Percentiles rank a stretch among this genome's conserved stretches.
Evolutionary conservation across 352 stramenopile genomes (phyloP).

Genomic region (Pythium phragmitis): DNA sequence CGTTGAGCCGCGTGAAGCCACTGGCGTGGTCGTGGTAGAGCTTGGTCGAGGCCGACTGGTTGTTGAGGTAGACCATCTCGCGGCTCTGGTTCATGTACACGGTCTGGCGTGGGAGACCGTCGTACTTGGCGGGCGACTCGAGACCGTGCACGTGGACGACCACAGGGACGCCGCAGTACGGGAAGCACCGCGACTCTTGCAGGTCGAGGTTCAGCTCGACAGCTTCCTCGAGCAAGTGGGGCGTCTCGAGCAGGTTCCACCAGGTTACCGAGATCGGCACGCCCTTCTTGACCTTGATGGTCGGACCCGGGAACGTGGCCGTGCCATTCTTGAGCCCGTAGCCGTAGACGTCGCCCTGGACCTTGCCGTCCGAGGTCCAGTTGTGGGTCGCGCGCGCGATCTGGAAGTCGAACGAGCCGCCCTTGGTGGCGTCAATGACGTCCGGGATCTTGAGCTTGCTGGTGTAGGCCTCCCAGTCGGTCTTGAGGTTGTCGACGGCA

Average conservation of each 20-base stretch:
- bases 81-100: conserved; percentile 73
- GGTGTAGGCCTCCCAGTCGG: conserved; percentile 36
- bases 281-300: conserved; percentile 34
- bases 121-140: conserved; percentile 61
- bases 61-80: conserved; percentile 63
- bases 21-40: conserved; percentile 77
- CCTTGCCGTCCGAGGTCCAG: conserved; percentile 32
- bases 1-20: conserved; percentile 62
- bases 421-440: conserved; percentile 39
- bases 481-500: conserved; percentile 33
- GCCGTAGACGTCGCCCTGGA: conserved; percentile 32
- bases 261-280: conserved; percentile 34
- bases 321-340: conserved; percentile 32
- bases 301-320: conserved; percentile 35
- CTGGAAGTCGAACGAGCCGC: conserved; percentile 38
- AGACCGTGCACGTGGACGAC: conserved; percentile 69
- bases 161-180: conserved; percentile 58
- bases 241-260: conserved; percentile 46
- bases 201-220: conserved; percentile 44
- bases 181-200: conserved; percentile 59
- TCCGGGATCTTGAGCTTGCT: conserved; percentile 34
- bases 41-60: conserved; percentile 65
- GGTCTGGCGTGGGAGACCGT: conserved; percentile 50
- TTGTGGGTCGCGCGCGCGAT: conserved; percentile 32
- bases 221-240: conserved; percentile 50